phyloP scores from a whole-genome alignment of 805 yeast genomes.

The Tetrapisispora fleetii region DNA sequence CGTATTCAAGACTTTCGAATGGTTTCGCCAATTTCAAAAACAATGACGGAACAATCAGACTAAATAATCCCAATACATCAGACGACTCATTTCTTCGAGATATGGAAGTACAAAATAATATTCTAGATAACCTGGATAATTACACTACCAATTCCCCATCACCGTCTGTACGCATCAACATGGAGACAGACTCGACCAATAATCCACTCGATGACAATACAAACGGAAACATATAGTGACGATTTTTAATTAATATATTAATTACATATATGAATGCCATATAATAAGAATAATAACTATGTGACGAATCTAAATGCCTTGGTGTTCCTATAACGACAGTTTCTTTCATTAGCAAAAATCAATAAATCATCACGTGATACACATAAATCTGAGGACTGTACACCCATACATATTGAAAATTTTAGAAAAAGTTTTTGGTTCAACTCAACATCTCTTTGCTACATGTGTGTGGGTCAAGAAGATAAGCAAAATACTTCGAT shows the following conservation, averaged over 20 bases:
- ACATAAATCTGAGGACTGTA: not conserved
- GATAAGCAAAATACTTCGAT: no score
- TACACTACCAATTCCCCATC: not conserved
- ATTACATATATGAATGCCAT: not conserved
- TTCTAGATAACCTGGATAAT: constrained; percentile 31
- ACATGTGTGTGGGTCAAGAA: no score
- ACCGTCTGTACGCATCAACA: not conserved
- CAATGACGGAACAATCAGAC: not conserved
- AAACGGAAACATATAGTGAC: not conserved
- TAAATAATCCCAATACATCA: constrained; percentile 10
- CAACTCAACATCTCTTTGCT: not conserved
- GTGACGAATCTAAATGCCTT: no score
- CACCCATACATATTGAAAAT: not conserved
- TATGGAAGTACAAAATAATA: constrained; percentile 33
- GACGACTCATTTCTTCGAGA: constrained; percentile 28
- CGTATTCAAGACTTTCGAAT: not conserved
- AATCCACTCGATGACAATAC: not conserved
- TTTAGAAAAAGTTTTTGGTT: not conserved
- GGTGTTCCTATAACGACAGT: no score
- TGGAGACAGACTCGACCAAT: not conserved
- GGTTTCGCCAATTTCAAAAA: not conserved
- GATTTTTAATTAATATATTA: no score
- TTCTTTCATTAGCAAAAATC: no score
- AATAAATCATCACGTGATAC: not conserved
- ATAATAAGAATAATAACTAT: no score